phyloP scores from a whole-genome alignment of 2,329 filamentous ascomycete species.

The Paraphoma sp. region DNA sequence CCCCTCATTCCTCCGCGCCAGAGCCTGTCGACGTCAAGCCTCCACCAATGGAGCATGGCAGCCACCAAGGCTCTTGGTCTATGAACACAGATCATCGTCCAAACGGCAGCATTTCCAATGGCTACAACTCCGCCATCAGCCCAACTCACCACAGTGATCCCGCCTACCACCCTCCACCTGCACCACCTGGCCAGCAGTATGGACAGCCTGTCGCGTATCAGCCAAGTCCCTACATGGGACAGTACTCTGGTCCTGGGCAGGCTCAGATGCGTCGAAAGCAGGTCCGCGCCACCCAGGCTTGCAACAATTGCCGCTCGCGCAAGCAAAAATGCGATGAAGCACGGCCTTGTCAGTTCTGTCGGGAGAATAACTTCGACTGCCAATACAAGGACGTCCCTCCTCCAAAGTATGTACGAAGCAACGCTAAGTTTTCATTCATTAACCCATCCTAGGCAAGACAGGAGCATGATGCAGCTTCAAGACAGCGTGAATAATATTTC shows the following conservation, averaged over 20 bases:
- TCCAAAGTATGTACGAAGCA: constrained; percentile 72
- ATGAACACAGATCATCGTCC: constrained; percentile 41
- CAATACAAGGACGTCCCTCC: constrained; percentile 90
- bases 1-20: constrained; percentile 34
- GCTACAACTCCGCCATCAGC: constrained; percentile 41
- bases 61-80: constrained; percentile 40
- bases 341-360: constrained; percentile 66
- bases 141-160: constrained; percentile 38
- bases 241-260: constrained; percentile 31
- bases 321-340: constrained; percentile 53
- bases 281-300: constrained; percentile 66
- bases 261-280: constrained; percentile 42
- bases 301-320: constrained; percentile 56
- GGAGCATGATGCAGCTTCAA: constrained; percentile 59
- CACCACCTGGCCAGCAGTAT: constrained; percentile 38
- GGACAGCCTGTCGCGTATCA: constrained; percentile 34
- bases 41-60: constrained; percentile 45
- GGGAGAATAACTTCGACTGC: constrained; percentile 83
- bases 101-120: constrained; percentile 41
- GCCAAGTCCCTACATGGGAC: constrained; percentile 35
- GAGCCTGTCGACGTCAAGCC: constrained; percentile 36
- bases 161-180: constrained; percentile 38
- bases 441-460: constrained; percentile 49
- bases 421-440: constrained; percentile 11
- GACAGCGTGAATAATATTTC: constrained; percentile 50